These are phyloP conservation scores for Yamadazyma sp. DNA, from an alignment of 1,139 yeast species.

Conservation along the genomic window DNA sequence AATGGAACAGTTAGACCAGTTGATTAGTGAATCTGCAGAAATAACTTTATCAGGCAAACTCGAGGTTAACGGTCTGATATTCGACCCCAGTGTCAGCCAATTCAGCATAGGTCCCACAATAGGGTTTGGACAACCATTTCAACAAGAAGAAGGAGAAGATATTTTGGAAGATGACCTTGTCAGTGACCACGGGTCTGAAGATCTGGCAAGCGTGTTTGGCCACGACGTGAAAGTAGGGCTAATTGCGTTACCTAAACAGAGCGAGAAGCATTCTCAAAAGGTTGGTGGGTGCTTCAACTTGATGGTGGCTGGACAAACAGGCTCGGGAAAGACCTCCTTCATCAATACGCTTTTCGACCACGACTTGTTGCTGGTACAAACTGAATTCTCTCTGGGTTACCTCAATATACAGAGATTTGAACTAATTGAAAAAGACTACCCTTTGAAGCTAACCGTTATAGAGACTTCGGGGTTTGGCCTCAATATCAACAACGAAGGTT, in stretches of 20 bases:
- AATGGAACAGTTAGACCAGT: slow-evolving; percentile 2
- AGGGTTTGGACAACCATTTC: slow-evolving; percentile 1
- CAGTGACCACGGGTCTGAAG: neutral
- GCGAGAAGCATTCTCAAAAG: slow-evolving; percentile 18
- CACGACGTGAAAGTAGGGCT: slow-evolving; percentile 20
- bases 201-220: too few relatives aligned
- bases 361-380: slow-evolving; percentile 21
- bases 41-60: neutral
- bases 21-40: neutral
- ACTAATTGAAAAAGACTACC: slow-evolving; percentile 52
- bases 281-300: slow-evolving; percentile 50
- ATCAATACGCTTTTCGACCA: slow-evolving; percentile 52
- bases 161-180: neutral
- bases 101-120: neutral
- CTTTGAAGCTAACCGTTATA: slow-evolving; percentile 46
- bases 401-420: slow-evolving; percentile 37
- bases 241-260: slow-evolving; percentile 26
- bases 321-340: slow-evolving; percentile 83
- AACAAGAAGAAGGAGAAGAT: neutral
- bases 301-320: slow-evolving; percentile 75
- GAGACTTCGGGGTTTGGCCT: slow-evolving; percentile 40
- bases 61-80: neutral
- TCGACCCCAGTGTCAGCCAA: neutral
- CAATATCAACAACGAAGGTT: slow-evolving; percentile 41
- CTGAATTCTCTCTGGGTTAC: slow-evolving; percentile 15